phyloP scores from a whole-genome alignment of 169 alveolate species.

The Prorocentrum cordatum region DNA sequence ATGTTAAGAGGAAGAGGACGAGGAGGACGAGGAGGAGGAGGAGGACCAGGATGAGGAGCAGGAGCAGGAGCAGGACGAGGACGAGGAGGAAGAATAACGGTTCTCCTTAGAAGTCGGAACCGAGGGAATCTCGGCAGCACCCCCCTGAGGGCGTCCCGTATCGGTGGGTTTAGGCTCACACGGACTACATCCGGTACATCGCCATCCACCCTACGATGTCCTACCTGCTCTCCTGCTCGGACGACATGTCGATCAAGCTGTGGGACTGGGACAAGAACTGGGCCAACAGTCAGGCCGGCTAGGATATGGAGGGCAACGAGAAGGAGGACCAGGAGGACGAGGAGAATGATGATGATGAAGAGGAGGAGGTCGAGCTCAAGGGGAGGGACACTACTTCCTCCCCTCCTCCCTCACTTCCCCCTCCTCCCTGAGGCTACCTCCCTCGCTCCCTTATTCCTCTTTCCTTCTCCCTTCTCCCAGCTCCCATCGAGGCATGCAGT shows the following conservation, averaged over 20 bases:
- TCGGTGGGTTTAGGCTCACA: constrained; percentile 85
- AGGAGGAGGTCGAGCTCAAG: too few species aligned
- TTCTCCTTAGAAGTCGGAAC: background rate
- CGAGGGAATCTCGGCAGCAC: too few species aligned
- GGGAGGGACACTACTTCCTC: too few species aligned
- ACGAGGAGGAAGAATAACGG: background rate
- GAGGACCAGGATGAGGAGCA: background rate
- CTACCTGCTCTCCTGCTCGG: constrained; percentile 90
- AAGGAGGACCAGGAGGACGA: too few species aligned
- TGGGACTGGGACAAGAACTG: constrained; percentile 96
- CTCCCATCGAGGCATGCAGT: too few species aligned
- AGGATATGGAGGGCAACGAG: too few species aligned
- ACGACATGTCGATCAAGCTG: constrained; percentile 93
- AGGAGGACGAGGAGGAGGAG: constrained; percentile 77
- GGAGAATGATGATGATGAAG: too few species aligned
- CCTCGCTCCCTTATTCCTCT: too few species aligned
- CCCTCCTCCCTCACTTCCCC: too few species aligned
- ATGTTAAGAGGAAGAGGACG: constrained; percentile 92
- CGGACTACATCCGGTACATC: constrained; percentile 92
- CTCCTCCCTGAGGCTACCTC: too few species aligned
- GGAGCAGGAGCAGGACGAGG: background rate
- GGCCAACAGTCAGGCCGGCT: constrained; percentile 73
- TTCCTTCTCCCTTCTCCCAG: too few species aligned
- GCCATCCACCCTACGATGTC: constrained; percentile 95
- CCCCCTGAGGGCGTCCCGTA: too few species aligned